Evolutionary conservation across 1,284 basidiomycete genomes (phyloP), one percentile per base, ranked within the genome.

Genomic region (Meripilus lineatus): DNA sequence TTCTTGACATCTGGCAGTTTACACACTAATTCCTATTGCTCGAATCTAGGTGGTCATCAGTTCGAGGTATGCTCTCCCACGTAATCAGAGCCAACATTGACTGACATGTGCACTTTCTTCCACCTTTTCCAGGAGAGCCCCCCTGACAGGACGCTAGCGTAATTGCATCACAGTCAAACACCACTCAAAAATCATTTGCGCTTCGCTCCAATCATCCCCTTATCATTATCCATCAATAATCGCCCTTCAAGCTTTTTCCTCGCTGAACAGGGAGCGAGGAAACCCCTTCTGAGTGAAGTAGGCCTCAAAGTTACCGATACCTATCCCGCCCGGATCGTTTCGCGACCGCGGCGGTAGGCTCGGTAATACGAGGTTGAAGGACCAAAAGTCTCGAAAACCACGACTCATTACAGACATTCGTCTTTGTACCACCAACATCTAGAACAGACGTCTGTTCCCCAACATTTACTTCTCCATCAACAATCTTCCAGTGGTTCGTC

Each of bases 281-380:
- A 72, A 66, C 71, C 69, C 52, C 28, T 69, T 46, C 58, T 72
- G 70, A 70, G 75, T 84, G 79, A 79, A 64, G 63, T 64, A 64
- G 62, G 63, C 65, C 64, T 60, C 57, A 55, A 50, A 54, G 55
- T 70, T 69, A 75, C 77, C 80, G 77, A 74, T 72, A 52, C 60
- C 76, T 74, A 68, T 66, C 67, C 75, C 79, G 78, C 77, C 79
- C 79, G 78, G 80, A 68, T 68, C 69, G 58, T 58, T 61, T 62
- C 59, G 63, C 67, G 68, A 75, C 80, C 79, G 78, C 73, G 78
- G 83, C 81, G 81, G 82, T 74, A 76, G 79, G 77, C 73, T 79
- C 74, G 75, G 77, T 77, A 78, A 72, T 70, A 62, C 66, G 57
- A 65, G 63, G 64, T 65, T 58, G 41, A 24, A 39, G 15, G 13